phyloP scores from a whole-genome alignment of 2,329 filamentous ascomycete genomes.

The Xenosphaeropsis pyriputrescens region DNA sequence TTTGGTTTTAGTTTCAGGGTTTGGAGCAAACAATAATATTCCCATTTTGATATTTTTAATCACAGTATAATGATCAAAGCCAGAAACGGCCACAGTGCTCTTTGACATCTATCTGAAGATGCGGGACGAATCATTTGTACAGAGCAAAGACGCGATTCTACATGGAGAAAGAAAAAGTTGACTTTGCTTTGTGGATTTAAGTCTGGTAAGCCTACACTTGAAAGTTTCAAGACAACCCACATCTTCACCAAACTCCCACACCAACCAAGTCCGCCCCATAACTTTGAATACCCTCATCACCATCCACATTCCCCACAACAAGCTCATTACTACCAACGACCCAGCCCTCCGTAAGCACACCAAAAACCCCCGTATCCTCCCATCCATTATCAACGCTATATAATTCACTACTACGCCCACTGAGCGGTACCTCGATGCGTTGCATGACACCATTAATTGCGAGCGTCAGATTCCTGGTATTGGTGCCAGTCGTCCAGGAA shows the following conservation, averaged over 20 bases:
- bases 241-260: slow-evolving; percentile 9
- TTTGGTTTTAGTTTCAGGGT: too few species aligned
- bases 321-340: slow-evolving; percentile 10
- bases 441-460: slow-evolving; percentile 9
- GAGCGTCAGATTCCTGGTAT: slow-evolving; percentile 13
- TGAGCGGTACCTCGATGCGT: slow-evolving; percentile 10
- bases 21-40: too few species aligned
- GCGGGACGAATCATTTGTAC: too few species aligned
- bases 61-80: too few species aligned
- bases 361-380: slow-evolving; percentile 12
- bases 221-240: too few species aligned
- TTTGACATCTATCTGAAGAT: too few species aligned
- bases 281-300: slow-evolving; percentile 11
- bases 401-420: slow-evolving; percentile 11
- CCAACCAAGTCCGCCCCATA: slow-evolving; percentile 22
- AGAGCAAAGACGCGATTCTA: too few species aligned
- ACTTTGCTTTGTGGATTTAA: too few species aligned
- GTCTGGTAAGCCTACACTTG: too few species aligned
- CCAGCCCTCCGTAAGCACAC: slow-evolving; percentile 8
- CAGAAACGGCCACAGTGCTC: too few species aligned
- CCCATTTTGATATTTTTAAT: too few species aligned
- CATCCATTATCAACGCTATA: slow-evolving; percentile 9
- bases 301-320: slow-evolving; percentile 18
- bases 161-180: too few species aligned
- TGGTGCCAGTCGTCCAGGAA: slow-evolving; percentile 9